phyloP scores from a whole-genome alignment of 306 rosid genomes.

The Acmispon strigosus region DNA sequence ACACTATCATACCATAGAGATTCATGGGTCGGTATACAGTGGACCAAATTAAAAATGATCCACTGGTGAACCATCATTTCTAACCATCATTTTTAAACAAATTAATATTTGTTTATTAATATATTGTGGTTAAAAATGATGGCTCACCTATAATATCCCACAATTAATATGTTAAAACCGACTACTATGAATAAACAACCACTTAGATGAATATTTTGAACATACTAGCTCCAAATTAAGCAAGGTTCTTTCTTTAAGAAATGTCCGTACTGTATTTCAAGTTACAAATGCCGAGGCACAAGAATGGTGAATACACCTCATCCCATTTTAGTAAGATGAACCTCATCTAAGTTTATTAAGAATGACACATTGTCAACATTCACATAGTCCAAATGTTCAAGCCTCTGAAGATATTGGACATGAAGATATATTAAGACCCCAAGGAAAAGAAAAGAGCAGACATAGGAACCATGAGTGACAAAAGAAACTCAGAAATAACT shows the following conservation, averaged over 20 bases:
- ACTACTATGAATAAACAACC: background rate
- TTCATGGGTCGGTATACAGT: too few relatives aligned
- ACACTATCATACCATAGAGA: background rate
- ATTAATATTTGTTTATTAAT: too few relatives aligned
- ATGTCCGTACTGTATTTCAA: background rate
- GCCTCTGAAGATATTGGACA: background rate
- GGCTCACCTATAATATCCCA: too few relatives aligned
- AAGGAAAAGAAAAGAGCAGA: conserved; percentile 22
- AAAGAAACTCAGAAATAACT: conserved; percentile 21
- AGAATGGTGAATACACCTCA: conserved; percentile 8
- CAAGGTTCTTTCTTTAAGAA: background rate
- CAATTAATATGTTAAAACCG: background rate
- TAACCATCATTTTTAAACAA: too few relatives aligned
- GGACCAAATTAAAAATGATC: too few relatives aligned
- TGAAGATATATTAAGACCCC: conserved; percentile 7
- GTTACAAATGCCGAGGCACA: background rate
- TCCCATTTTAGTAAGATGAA: background rate
- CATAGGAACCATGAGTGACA: conserved; percentile 21
- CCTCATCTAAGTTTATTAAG: background rate
- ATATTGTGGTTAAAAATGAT: too few relatives aligned
- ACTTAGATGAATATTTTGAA: background rate
- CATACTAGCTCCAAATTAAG: conserved; percentile 5
- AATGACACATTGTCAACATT: conserved; percentile 12
- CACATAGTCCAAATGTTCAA: conserved; percentile 7
- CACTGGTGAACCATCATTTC: too few relatives aligned